These are phyloP conservation scores for Phyllosticta citrichinensis DNA, from an alignment of 2,329 filamentous ascomycete genomes.

Conservation along the genomic window DNA sequence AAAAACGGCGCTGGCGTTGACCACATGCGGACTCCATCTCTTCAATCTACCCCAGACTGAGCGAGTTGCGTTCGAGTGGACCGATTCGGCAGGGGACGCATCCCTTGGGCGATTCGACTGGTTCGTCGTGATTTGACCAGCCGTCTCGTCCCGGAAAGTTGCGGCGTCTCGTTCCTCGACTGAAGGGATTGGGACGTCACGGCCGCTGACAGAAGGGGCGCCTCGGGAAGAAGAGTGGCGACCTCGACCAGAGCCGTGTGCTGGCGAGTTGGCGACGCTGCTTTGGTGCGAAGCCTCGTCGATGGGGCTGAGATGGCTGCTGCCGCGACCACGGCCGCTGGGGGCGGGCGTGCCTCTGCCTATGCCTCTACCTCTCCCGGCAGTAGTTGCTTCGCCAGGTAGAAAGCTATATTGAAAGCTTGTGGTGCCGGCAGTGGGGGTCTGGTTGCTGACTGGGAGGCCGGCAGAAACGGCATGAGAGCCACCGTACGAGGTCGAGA, in stretches of 20 bases:
- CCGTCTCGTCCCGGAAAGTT: background rate
- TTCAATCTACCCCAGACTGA: background rate
- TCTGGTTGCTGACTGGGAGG: background rate
- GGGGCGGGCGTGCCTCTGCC: background rate
- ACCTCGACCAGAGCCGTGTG: background rate
- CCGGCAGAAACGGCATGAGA: background rate
- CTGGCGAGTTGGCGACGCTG: background rate
- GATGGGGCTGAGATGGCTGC: background rate
- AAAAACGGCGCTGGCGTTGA: background rate
- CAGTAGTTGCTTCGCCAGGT: background rate
- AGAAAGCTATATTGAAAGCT: background rate
- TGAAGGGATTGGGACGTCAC: background rate
- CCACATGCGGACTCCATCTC: background rate
- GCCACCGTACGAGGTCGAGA: background rate
- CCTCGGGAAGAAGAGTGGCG: background rate
- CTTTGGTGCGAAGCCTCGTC: background rate
- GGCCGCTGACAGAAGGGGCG: background rate
- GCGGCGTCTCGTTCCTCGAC: background rate
- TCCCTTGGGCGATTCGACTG: background rate
- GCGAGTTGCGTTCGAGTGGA: background rate
- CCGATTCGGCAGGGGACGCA: background rate
- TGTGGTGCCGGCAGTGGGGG: background rate
- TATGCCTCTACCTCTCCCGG: background rate
- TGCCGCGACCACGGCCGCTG: background rate
- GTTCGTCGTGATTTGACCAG: background rate